Evolutionary conservation across 2,329 filamentous ascomycete species (phyloP).

Genomic region (Leptographium procerum): DNA sequence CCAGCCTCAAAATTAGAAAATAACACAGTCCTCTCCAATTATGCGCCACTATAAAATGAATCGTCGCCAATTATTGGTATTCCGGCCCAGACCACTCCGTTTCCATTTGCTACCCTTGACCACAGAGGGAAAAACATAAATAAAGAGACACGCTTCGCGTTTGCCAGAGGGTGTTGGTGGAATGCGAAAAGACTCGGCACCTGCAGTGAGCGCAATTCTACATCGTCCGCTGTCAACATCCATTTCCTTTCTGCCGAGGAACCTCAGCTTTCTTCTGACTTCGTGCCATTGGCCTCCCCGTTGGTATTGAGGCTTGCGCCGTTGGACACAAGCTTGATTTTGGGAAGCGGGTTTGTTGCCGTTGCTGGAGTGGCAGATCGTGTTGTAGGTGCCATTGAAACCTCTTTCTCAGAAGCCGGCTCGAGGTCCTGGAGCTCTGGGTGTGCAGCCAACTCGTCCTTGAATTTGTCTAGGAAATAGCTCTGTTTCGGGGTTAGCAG

Average conservation of each 20-base stretch:
- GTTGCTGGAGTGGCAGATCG: conserved; percentile 17
- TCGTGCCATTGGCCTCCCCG: conserved; percentile 1
- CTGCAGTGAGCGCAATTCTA: not conserved
- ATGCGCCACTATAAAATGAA: conserved; percentile 1
- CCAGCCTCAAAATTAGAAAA: not conserved
- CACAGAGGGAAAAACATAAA: not conserved
- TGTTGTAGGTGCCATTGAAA: conserved; percentile 29
- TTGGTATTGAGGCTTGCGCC: conserved; percentile 5
- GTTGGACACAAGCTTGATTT: conserved; percentile 17
- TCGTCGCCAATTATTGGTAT: conserved; percentile 3
- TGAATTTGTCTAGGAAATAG: conserved; percentile 42
- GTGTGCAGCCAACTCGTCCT: conserved; percentile 21
- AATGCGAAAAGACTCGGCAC: not conserved
- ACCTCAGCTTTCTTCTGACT: conserved; percentile 5
- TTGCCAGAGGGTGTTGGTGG: not conserved
- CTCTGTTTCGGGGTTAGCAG: conserved; percentile 26
- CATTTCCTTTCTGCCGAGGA: not conserved
- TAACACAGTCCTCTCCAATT: not conserved
- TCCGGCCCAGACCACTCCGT: not conserved
- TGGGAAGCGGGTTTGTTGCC: conserved; percentile 9
- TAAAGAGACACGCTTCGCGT: not conserved
- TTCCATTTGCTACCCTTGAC: not conserved
- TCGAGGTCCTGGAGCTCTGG: conserved; percentile 17
- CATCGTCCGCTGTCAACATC: not conserved
- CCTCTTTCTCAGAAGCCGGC: conserved; percentile 20